Conservation (phyloP, 208 protist genomes). For the Hexamita inflata region DNA sequence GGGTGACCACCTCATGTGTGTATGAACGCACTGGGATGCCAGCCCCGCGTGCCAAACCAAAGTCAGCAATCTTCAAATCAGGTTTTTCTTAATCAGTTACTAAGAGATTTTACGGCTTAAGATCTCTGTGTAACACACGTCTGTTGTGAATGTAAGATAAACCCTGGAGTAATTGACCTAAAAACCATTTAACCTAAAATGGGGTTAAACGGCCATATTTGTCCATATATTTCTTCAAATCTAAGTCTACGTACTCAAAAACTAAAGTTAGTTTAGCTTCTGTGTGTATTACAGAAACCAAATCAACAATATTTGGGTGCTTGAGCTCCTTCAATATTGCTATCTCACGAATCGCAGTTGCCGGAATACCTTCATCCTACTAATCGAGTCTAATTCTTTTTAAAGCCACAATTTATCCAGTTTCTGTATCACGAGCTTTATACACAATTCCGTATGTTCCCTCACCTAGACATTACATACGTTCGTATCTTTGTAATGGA, state of each 20-base stretch:
- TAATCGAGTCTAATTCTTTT: constrained; percentile 86
- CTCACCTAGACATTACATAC: constrained; percentile 32
- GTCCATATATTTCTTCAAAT: constrained; percentile 52
- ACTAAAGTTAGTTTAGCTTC: constrained; percentile 56
- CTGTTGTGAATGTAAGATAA: constrained; percentile 71
- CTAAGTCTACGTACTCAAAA: constrained; percentile 62
- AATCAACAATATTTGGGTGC: constrained; percentile 73
- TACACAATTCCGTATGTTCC: constrained; percentile 45
- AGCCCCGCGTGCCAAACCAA: constrained; percentile 31
- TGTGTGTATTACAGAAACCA: constrained; percentile 58
- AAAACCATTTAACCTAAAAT: constrained; percentile 34
- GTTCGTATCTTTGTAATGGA: constrained; percentile 8
- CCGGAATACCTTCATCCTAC: constrained; percentile 65
- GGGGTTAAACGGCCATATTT: constrained; percentile 11
- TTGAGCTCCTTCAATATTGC: constrained; percentile 66
- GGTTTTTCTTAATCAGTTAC: constrained; percentile 45
- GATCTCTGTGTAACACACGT: constrained; percentile 67
- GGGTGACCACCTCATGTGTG: constrained; percentile 60
- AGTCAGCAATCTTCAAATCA: constrained; percentile 30
- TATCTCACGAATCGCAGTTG: constrained; percentile 51
- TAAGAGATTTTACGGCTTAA: constrained; percentile 64
- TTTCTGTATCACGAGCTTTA: constrained; percentile 35
- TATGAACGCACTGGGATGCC: constrained; percentile 43
- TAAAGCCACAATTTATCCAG: constrained; percentile 67
- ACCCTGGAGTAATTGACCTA: constrained; percentile 66